These are phyloP conservation scores for Cucurbita argyrosperma DNA, from an alignment of 306 rosid species.

Conservation along the genomic window DNA sequence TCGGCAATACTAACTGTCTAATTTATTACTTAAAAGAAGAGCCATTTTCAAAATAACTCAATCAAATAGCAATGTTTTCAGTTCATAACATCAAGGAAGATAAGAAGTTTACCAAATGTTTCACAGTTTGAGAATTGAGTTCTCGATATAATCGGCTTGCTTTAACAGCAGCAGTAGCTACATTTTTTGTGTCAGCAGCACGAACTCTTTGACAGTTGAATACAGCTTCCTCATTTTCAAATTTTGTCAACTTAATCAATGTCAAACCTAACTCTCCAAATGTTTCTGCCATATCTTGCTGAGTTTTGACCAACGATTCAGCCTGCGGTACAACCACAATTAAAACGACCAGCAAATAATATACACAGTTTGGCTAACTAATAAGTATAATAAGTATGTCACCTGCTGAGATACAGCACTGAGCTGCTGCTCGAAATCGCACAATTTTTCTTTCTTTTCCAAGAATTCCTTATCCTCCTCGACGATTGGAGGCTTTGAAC, in stretches of 20 bases:
- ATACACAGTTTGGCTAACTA: not conserved
- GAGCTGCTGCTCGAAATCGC: constrained; percentile 64
- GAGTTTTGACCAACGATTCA: constrained; percentile 80
- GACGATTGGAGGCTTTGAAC: constrained; percentile 46
- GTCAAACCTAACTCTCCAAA: constrained; percentile 81
- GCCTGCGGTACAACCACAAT: constrained; percentile 33
- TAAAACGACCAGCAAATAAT: constrained; percentile 4
- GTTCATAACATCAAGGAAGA: not conserved
- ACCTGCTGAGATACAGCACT: constrained; percentile 83
- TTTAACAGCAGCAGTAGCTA: constrained; percentile 92
- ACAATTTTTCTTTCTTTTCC: constrained; percentile 61
- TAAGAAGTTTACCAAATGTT: constrained; percentile 54
- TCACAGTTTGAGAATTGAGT: constrained; percentile 83
- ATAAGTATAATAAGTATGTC: not conserved
- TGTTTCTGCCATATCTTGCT: constrained; percentile 95
- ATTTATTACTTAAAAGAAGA: not conserved
- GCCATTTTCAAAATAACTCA: not conserved
- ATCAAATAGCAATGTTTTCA: not conserved
- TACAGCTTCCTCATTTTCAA: constrained; percentile 71
- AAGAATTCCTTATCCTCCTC: constrained; percentile 90
- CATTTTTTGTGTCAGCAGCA: constrained; percentile 62
- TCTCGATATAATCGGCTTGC: constrained; percentile 90
- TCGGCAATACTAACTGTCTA: not conserved
- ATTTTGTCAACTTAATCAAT: constrained; percentile 66
- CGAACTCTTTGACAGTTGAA: constrained; percentile 54